phyloP scores from a whole-genome alignment of 1,139 yeast species.

The Diutina siamensis region DNA sequence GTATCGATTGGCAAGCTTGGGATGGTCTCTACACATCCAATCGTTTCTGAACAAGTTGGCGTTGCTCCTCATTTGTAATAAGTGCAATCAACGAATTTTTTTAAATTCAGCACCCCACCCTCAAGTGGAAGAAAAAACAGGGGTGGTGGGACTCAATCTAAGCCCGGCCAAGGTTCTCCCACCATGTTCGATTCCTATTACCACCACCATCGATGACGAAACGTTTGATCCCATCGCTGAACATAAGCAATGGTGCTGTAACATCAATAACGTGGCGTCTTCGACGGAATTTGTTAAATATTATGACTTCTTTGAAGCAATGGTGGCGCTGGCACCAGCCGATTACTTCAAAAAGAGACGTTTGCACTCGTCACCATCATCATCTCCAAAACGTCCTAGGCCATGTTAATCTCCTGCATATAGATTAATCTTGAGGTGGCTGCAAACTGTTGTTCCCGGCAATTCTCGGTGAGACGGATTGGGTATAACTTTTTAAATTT shows the following conservation, averaged over 20 bases:
- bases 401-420: too few relatives aligned
- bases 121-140: background rate
- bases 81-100: conserved; percentile 1
- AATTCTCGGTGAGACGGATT: too few relatives aligned
- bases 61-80: background rate
- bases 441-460: too few relatives aligned
- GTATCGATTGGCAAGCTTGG: background rate
- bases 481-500: too few relatives aligned
- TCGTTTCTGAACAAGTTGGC: background rate
- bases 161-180: background rate
- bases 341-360: background rate
- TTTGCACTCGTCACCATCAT: too few relatives aligned
- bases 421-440: too few relatives aligned
- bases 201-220: background rate
- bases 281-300: background rate
- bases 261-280: conserved; percentile 2
- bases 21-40: conserved; percentile 1
- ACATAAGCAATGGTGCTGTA: conserved; percentile 5
- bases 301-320: background rate
- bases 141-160: background rate
- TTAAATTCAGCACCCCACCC: background rate
- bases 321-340: background rate
- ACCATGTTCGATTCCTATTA: background rate
- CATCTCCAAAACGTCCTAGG: too few relatives aligned
- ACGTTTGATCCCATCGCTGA: background rate